Conservation (phyloP, 106 monocot species). For the Platanthera guangdongensis region DNA sequence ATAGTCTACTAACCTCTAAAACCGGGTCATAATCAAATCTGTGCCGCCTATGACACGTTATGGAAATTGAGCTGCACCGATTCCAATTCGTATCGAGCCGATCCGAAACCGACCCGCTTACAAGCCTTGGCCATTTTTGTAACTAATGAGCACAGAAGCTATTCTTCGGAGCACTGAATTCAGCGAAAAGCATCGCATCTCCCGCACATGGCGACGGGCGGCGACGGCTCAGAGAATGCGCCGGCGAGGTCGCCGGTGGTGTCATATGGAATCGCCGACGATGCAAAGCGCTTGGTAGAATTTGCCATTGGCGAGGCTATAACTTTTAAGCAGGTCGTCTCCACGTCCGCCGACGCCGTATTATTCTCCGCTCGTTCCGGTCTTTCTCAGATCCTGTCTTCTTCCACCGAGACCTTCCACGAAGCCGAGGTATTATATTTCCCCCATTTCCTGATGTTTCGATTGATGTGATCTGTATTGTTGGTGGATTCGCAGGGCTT, state of each 20-base stretch:
- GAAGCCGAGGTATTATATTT: slow-evolving; percentile 27
- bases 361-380: slow-evolving; percentile 16
- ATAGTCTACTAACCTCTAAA: too few relatives aligned
- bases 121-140: too few relatives aligned
- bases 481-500: slow-evolving; percentile 11
- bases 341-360: slow-evolving; percentile 21
- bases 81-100: too few relatives aligned
- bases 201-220: slow-evolving; percentile 3
- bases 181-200: too few relatives aligned
- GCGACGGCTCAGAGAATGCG: slow-evolving; percentile 4
- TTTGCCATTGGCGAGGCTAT: slow-evolving; percentile 22
- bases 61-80: too few relatives aligned
- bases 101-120: too few relatives aligned
- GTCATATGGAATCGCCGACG: not conserved
- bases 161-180: too few relatives aligned
- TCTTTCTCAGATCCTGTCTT: slow-evolving; percentile 29
- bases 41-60: too few relatives aligned
- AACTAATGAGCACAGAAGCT: too few relatives aligned
- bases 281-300: slow-evolving; percentile 21
- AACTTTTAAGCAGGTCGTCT: slow-evolving; percentile 17
- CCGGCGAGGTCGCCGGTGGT: not conserved
- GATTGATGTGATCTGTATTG: not conserved
- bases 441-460: not conserved
- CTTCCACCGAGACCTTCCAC: slow-evolving; percentile 19
- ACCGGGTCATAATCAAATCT: too few relatives aligned